Conservation (phyloP, 2,329 filamentous ascomycete species). For the Diaporthe citri region DNA sequence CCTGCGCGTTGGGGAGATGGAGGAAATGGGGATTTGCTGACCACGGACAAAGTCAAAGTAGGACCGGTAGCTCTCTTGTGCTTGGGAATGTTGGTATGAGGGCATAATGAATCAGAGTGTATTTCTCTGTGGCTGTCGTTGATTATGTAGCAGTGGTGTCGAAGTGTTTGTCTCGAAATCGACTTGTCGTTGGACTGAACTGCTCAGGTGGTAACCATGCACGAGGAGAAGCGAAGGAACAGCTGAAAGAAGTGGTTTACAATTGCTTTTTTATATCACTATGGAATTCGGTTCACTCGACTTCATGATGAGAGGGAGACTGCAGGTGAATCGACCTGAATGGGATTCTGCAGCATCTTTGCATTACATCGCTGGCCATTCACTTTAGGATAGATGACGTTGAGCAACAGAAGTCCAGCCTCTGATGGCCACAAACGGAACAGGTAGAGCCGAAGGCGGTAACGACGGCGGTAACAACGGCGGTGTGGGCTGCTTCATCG, state of each 20-base stretch:
- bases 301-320: not conserved
- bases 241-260: not conserved
- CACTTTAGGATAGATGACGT: constrained; percentile 8
- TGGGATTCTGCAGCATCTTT: constrained; percentile 18
- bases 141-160: not conserved
- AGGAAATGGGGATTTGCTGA: not conserved
- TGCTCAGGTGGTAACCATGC: not conserved
- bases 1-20: too few relatives aligned
- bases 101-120: not conserved
- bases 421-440: constrained; percentile 10
- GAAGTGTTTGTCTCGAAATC: not conserved
- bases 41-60: constrained; percentile 25
- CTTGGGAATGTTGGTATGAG: constrained; percentile 8
- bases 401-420: constrained; percentile 20
- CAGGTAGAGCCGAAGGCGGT: constrained; percentile 27
- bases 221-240: not conserved
- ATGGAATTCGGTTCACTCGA: not conserved
- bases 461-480: constrained; percentile 21
- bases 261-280: not conserved
- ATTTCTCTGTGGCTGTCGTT: not conserved
- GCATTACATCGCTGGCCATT: constrained; percentile 11
- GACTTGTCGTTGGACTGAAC: not conserved
- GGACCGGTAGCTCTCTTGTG: constrained; percentile 7
- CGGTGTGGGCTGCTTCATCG: constrained; percentile 30
- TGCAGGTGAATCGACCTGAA: not conserved